Conservation (phyloP, 805 yeast species). For the Kodamaea laetipori region DNA sequence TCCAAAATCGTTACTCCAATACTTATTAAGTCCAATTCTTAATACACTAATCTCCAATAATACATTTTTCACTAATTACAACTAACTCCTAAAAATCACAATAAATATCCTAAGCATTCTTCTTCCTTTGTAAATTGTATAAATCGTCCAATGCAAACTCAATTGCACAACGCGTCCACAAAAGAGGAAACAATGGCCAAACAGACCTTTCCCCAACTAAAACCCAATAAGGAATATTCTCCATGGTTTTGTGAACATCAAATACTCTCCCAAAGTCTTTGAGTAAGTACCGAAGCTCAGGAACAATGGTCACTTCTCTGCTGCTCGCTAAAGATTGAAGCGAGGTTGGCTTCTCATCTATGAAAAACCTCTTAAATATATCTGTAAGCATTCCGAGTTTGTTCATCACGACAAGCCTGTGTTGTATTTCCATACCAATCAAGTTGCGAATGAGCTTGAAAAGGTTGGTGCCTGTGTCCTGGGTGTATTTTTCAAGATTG, state of each 20-base stretch:
- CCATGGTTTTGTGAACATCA: constrained; percentile 68
- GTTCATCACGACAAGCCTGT: constrained; percentile 78
- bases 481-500: constrained; percentile 35
- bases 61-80: background rate
- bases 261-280: constrained; percentile 73
- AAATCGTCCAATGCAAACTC: constrained; percentile 86
- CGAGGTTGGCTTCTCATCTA: constrained; percentile 77
- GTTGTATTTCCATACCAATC: constrained; percentile 76
- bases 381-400: constrained; percentile 74
- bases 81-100: too few relatives aligned
- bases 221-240: constrained; percentile 86
- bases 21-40: too few relatives aligned
- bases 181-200: constrained; percentile 85
- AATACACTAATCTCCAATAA: background rate
- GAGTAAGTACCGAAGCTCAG: constrained; percentile 72
- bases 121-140: constrained; percentile 48
- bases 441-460: constrained; percentile 50
- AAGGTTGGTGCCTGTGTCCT: constrained; percentile 35
- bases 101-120: constrained; percentile 14
- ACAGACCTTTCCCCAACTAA: constrained; percentile 87
- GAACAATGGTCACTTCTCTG: constrained; percentile 87
- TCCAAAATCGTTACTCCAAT: too few relatives aligned
- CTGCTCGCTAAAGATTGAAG: constrained; percentile 63
- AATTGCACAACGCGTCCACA: constrained; percentile 86
- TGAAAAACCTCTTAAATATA: constrained; percentile 69